These are phyloP conservation scores for Phialocephala sp. DNA, from an alignment of 2,329 filamentous ascomycete species.

Conservation along the genomic window DNA sequence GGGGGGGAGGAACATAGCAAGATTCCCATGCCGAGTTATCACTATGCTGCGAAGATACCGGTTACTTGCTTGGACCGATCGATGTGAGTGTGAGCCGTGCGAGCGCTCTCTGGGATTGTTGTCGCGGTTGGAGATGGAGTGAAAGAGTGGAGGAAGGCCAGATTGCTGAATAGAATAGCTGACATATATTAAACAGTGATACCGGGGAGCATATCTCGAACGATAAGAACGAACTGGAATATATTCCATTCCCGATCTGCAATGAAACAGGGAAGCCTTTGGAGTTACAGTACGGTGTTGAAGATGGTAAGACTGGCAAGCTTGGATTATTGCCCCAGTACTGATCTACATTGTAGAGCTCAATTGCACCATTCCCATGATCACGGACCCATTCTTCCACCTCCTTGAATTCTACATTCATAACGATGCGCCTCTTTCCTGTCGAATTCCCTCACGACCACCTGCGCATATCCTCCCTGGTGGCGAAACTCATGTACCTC, in stretches of 20 bases:
- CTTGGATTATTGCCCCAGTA: not conserved
- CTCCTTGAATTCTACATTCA: constrained; percentile 97
- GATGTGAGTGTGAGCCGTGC: constrained; percentile 58
- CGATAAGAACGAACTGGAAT: constrained; percentile 81
- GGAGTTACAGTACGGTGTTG: constrained; percentile 84
- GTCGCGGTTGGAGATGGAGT: not conserved
- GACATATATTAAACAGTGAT: constrained; percentile 58
- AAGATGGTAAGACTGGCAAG: constrained; percentile 47
- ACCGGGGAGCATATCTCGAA: constrained; percentile 91
- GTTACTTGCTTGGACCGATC: constrained; percentile 78
- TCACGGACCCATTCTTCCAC: constrained; percentile 83
- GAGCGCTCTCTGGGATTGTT: not conserved
- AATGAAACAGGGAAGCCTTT: constrained; percentile 85
- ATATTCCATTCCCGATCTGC: constrained; percentile 88
- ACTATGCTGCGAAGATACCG: constrained; percentile 69
- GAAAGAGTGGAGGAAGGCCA: not conserved
- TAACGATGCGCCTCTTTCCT: constrained; percentile 90
- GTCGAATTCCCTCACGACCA: constrained; percentile 84
- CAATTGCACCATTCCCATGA: constrained; percentile 81
- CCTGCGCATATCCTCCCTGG: constrained; percentile 51
- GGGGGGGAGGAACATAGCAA: constrained; percentile 34
- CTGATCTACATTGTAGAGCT: constrained; percentile 57
- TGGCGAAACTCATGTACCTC: constrained; percentile 47
- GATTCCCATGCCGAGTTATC: constrained; percentile 60
- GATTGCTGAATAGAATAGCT: not conserved